These are phyloP conservation scores for Calonectria hawksworthii DNA, from an alignment of 2,329 filamentous ascomycete species.

Conservation along the genomic window DNA sequence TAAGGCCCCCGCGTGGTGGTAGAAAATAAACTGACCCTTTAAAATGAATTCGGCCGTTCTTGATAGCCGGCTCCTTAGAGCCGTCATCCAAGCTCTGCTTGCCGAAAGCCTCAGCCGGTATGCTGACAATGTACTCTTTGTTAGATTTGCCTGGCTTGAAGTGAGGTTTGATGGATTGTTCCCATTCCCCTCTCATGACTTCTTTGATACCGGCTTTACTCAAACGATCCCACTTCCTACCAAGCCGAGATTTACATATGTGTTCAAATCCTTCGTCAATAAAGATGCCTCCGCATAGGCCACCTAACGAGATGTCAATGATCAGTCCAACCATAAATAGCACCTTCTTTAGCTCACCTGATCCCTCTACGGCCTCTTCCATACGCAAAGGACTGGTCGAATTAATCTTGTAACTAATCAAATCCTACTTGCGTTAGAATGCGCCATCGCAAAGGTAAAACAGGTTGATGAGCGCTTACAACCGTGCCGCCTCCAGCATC, in stretches of 20 bases:
- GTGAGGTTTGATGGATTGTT: conserved; percentile 23
- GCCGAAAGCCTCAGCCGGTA: conserved; percentile 19
- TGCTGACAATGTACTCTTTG: conserved; percentile 25
- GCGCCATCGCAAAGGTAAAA: too few species aligned
- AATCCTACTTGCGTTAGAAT: conserved; percentile 6
- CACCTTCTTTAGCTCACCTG: not conserved
- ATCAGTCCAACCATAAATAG: too few species aligned
- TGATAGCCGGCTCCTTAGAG: not conserved
- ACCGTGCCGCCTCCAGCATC: conserved; percentile 30
- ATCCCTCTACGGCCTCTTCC: conserved; percentile 22
- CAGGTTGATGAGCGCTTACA: not conserved
- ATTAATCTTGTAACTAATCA: conserved; percentile 21
- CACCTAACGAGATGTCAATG: conserved; percentile 7
- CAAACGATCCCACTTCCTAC: conserved; percentile 13
- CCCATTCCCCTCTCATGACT: conserved; percentile 23
- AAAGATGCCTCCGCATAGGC: conserved; percentile 28
- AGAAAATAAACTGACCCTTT: not conserved
- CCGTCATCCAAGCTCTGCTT: not conserved
- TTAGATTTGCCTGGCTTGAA: conserved; percentile 8
- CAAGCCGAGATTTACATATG: not conserved
- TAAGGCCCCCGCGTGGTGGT: too few species aligned
- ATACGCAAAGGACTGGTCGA: conserved; percentile 14
- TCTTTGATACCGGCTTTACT: conserved; percentile 19
- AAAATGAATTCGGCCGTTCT: conserved; percentile 17
- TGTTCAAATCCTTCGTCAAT: conserved; percentile 22